Conservation (phyloP, 208 protist species). For the Wallacemonas sp. region DNA sequence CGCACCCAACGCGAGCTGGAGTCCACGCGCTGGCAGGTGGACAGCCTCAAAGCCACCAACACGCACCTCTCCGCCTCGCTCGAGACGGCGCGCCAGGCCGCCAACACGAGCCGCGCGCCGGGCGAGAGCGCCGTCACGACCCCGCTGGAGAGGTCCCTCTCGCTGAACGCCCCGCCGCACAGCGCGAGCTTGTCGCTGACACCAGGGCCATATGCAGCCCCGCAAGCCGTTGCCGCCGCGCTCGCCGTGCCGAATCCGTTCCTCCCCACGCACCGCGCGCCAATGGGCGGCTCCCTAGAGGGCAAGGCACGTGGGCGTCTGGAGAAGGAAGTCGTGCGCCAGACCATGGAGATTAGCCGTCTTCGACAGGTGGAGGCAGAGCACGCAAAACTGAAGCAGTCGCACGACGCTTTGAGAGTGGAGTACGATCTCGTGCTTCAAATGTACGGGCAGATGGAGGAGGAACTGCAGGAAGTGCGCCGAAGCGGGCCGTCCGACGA, state of each 20-base stretch:
- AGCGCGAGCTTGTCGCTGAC: not conserved
- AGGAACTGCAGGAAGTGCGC: constrained; percentile 34
- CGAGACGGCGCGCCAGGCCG: not conserved
- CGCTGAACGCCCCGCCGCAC: constrained; percentile 6
- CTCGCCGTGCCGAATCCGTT: not conserved
- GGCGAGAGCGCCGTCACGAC: not conserved
- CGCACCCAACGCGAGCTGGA: constrained; percentile 23
- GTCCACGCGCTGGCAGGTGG: constrained; percentile 10
- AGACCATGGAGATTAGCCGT: constrained; percentile 73
- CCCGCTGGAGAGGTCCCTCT: constrained; percentile 8
- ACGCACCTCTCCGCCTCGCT: not conserved
- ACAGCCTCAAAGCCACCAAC: constrained; percentile 13
- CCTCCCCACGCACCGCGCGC: not conserved
- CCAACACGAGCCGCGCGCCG: not conserved
- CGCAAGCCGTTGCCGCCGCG: not conserved
- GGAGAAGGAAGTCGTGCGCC: constrained; percentile 72
- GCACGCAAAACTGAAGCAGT: constrained; percentile 25
- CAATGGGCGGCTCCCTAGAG: constrained; percentile 6
- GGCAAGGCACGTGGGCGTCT: constrained; percentile 31
- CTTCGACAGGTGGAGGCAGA: constrained; percentile 40
- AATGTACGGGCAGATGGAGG: constrained; percentile 80
- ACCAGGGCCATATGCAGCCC: not conserved
- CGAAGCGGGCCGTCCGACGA: not conserved
- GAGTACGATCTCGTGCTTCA: constrained; percentile 78
- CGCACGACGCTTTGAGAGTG: constrained; percentile 38